Percentiles rank a stretch among this genome's conserved stretches.
These are phyloP conservation scores for Xerocomus amazonicus DNA, from an alignment of 1,284 basidiomycete species.

Conservation along the genomic window DNA sequence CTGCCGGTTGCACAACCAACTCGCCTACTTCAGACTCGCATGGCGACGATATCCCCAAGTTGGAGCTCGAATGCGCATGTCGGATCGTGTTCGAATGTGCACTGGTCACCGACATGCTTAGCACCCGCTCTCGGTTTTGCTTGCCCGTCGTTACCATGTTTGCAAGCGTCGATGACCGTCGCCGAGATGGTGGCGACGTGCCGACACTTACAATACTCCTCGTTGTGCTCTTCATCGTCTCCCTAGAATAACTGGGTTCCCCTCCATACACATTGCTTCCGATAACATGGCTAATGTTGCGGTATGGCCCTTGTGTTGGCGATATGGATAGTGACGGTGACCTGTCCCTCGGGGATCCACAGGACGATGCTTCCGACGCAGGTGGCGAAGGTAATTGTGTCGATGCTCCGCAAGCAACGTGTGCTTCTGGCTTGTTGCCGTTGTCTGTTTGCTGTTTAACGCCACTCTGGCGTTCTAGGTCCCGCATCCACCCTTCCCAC, in stretches of 20 bases:
- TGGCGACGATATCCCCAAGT: conserved; percentile 17
- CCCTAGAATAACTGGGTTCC: conserved; percentile 8
- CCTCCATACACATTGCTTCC: neutral
- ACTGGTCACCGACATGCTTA: neutral
- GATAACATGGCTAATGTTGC: conserved; percentile 23
- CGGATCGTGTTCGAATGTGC: conserved; percentile 9
- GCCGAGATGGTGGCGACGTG: conserved; percentile 4
- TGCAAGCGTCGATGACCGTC: conserved; percentile 29
- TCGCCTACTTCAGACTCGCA: conserved; percentile 16
- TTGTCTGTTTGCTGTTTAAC: conserved; percentile 12
- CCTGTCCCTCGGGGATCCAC: conserved; percentile 28
- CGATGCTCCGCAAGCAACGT: neutral
- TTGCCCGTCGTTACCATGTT: conserved; percentile 4
- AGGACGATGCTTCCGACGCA: conserved; percentile 30
- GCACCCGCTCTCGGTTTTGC: conserved; percentile 1
- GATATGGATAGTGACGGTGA: conserved; percentile 24
- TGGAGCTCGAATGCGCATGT: conserved; percentile 29
- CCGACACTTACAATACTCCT: conserved; percentile 30
- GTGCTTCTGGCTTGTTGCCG: neutral
- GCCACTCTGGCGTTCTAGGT: conserved; percentile 43
- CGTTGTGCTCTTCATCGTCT: conserved; percentile 10
- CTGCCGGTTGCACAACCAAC: neutral
- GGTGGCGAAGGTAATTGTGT: conserved; percentile 25
- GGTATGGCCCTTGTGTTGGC: conserved; percentile 21
- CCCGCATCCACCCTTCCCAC: conserved; percentile 57